phyloP scores from a whole-genome alignment of 148 eudicot genomes.

The Cornus controversa region DNA sequence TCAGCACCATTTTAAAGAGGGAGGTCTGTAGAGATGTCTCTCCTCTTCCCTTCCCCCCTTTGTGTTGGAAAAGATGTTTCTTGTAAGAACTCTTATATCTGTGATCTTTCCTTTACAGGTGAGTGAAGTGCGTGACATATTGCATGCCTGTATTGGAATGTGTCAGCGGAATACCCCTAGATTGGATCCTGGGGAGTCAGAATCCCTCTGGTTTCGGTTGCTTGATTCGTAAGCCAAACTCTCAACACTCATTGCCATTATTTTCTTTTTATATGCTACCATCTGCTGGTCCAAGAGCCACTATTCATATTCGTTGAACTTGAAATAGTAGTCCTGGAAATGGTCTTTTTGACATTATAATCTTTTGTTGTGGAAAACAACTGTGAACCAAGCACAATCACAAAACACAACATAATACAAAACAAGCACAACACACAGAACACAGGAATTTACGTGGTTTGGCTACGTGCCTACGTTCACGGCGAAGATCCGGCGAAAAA shows the following conservation, averaged over 20 bases:
- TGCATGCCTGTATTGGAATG: conserved; percentile 73
- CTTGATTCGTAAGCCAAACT: conserved; percentile 76
- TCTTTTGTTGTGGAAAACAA: too few species aligned
- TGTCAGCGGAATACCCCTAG: conserved; percentile 91
- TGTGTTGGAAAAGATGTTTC: neutral
- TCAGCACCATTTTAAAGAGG: conserved; percentile 43
- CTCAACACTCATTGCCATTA: neutral
- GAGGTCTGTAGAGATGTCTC: conserved; percentile 48
- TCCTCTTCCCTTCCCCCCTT: neutral
- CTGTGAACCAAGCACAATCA: too few species aligned
- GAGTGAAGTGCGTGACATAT: conserved; percentile 49
- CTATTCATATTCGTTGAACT: neutral
- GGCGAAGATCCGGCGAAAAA: too few species aligned
- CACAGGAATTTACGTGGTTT: too few species aligned
- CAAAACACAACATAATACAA: too few species aligned
- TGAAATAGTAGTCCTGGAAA: neutral
- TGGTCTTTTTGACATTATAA: neutral
- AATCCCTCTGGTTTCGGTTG: conserved; percentile 87
- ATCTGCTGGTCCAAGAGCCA: neutral
- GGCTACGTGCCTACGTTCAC: too few species aligned
- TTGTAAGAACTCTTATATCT: neutral
- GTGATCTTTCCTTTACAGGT: conserved; percentile 43
- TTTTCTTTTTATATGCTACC: neutral
- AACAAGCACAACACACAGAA: too few species aligned
- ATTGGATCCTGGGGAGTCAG: conserved; percentile 77